A percentile compares a stretch with the other conserved stretches of the same genome.
Conservation (phyloP, 176 grass and related monocot species). For the Eragrostis curvula region DNA sequence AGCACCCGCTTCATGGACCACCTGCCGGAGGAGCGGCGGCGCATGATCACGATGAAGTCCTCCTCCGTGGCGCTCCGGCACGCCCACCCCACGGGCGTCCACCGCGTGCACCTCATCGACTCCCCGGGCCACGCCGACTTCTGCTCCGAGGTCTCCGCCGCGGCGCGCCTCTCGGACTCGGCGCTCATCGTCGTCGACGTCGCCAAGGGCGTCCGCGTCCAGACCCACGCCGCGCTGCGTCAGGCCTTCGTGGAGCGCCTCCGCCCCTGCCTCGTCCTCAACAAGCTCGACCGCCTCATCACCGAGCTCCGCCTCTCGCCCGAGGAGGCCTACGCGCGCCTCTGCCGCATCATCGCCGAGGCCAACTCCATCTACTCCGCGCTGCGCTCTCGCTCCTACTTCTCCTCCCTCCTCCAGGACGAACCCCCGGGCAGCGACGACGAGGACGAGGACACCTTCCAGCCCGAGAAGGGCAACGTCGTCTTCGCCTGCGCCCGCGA, state of each 20-base stretch:
- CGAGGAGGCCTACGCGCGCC: slow-evolving; percentile 70
- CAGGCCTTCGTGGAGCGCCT: slow-evolving; percentile 89
- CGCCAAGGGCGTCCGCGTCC: slow-evolving; percentile 86
- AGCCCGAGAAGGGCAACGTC: slow-evolving; percentile 86
- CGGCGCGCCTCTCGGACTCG: slow-evolving; percentile 77
- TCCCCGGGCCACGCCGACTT: slow-evolving; percentile 97
- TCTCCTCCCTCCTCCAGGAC: slow-evolving; percentile 72
- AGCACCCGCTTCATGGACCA: slow-evolving; percentile 80
- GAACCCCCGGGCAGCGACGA: slow-evolving; percentile 51
- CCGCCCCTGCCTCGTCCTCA: slow-evolving; percentile 86
- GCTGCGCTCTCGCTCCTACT: slow-evolving; percentile 82
- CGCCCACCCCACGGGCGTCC: slow-evolving; percentile 23
- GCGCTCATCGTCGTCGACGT: slow-evolving; percentile 78
- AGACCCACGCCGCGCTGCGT: slow-evolving; percentile 81
- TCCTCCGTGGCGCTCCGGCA: slow-evolving; percentile 56
- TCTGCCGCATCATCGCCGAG: slow-evolving; percentile 67
- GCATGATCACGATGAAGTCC: slow-evolving; percentile 93
- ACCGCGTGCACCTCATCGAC: slow-evolving; percentile 89
- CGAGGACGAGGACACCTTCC: slow-evolving; percentile 83
- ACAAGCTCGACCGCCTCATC: slow-evolving; percentile 95
- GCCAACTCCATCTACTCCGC: slow-evolving; percentile 85
- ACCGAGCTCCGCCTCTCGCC: slow-evolving; percentile 75
- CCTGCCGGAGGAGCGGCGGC: slow-evolving; percentile 85
- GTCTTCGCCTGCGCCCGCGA: slow-evolving; percentile 82
- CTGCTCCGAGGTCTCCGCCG: slow-evolving; percentile 91